Conservation (phyloP, 345 rosid genomes). For the Xanthoceras sorbifolium region DNA sequence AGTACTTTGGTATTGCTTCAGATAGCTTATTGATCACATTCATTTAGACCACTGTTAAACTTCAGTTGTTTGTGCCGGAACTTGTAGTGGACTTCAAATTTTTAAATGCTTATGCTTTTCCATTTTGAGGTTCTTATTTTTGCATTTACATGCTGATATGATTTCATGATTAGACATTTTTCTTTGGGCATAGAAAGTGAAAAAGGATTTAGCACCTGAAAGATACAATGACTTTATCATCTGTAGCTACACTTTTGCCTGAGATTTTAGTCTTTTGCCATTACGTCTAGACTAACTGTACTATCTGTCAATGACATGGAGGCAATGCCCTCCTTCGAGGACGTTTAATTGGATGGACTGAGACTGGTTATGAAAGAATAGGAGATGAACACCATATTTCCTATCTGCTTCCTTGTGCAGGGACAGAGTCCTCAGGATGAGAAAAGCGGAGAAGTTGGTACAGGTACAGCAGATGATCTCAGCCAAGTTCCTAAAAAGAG, state of each 20-base stretch:
- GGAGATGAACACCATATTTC: slow-evolving; percentile 16
- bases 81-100: background rate
- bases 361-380: slow-evolving; percentile 1
- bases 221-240: background rate
- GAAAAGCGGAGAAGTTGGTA: slow-evolving; percentile 30
- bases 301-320: background rate
- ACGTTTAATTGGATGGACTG: background rate
- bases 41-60: no score
- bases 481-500: slow-evolving; percentile 43
- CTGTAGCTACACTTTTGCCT: background rate
- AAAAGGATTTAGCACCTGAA: background rate
- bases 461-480: slow-evolving; percentile 34
- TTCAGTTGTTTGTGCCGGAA: background rate
- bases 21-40: background rate
- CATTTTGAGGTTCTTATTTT: background rate
- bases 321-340: background rate
- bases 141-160: background rate
- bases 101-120: background rate
- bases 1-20: background rate
- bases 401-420: slow-evolving; percentile 26
- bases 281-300: background rate
- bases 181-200: background rate
- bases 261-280: background rate
- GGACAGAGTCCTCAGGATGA: slow-evolving; percentile 31
- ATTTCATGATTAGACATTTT: background rate